Conservation (phyloP, 148 eudicot species). For the Hydrangea macrophylla region DNA sequence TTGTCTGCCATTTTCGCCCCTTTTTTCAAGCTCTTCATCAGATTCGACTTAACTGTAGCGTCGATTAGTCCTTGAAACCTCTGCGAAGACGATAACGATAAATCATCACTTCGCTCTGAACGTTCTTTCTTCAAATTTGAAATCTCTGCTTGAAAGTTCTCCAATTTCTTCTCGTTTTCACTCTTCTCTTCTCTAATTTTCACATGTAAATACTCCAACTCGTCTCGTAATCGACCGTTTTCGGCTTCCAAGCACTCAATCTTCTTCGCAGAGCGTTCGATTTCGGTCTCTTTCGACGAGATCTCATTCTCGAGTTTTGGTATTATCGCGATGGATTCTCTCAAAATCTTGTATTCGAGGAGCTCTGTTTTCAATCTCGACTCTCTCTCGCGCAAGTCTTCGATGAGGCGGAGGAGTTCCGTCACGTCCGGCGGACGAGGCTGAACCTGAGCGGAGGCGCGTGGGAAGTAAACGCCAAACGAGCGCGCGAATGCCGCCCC, state of each 20-base stretch:
- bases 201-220: conserved; percentile 40
- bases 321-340: conserved; percentile 51
- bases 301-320: conserved; percentile 56
- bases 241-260: conserved; percentile 41
- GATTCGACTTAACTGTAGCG: conserved; percentile 27
- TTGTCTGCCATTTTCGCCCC: conserved; percentile 4
- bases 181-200: conserved; percentile 32
- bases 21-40: conserved; percentile 34
- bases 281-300: conserved; percentile 23
- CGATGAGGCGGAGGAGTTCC: conserved; percentile 60
- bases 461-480: too few species aligned
- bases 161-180: conserved; percentile 27
- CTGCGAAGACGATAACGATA: conserved; percentile 30
- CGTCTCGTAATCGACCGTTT: conserved; percentile 39
- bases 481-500: conserved; percentile 50
- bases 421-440: conserved; percentile 70
- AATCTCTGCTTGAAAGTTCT: conserved; percentile 26
- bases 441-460: too few species aligned
- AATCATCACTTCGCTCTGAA: conserved; percentile 25
- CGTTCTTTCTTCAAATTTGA: conserved; percentile 22
- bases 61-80: conserved; percentile 45
- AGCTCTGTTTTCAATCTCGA: conserved; percentile 49
- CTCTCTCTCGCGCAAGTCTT: conserved; percentile 54
- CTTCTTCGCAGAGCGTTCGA: conserved; percentile 15
- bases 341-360: conserved; percentile 53